Base-by-base conservation (phyloP, 257 asterid genomes). In the Plantago major region DNA sequence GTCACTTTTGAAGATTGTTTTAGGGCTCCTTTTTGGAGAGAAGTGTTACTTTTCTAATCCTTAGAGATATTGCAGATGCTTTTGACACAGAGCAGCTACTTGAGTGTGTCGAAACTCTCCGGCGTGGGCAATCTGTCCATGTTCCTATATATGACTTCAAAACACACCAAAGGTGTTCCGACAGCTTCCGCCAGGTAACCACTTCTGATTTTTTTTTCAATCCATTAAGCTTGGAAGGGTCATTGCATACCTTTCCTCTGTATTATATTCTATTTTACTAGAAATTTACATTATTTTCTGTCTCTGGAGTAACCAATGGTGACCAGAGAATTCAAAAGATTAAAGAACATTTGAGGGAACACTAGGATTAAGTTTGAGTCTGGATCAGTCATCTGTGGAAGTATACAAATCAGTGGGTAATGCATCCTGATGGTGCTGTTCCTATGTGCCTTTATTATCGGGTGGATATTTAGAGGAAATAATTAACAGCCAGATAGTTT, bases 21-120 rank as follows among this genome's bases (percentile, higher is more conserved):
- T 51, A 11, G 12, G 60, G 50, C 68, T 56, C 5, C 46, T 30
- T 15, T 47, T 37, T 49, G 17, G 10, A 3, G 60, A 55, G 17
- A 30, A 3, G 0, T 7, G 11, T 10, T 18, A 10, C 6, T 52
- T 52, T 1, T 52, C 10, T 26, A 28, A 53, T 61, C 40, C 33
- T 38, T 47, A 19, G 9, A 22, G 18, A 42, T 49, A 60, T 60
- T 72, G 73, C 82, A 93, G 97, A 93, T 80, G 97, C 99, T 66
- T 93, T 85, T 78, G 99, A 93, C 80, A 93, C 97, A 4, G 99
- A 93, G 73, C 97, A 93, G 79, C 88, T 93, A 67, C 80, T 93
- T 63, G 99, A 93, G 75, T 93, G 99, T 18, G 75, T 85, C 49
- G 92, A 76, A 45, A 76, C 70, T 64, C 91, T 89, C 18, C 89